Base-by-base conservation (phyloP, 139 green algal species). In the Chlorella sp. region DNA sequence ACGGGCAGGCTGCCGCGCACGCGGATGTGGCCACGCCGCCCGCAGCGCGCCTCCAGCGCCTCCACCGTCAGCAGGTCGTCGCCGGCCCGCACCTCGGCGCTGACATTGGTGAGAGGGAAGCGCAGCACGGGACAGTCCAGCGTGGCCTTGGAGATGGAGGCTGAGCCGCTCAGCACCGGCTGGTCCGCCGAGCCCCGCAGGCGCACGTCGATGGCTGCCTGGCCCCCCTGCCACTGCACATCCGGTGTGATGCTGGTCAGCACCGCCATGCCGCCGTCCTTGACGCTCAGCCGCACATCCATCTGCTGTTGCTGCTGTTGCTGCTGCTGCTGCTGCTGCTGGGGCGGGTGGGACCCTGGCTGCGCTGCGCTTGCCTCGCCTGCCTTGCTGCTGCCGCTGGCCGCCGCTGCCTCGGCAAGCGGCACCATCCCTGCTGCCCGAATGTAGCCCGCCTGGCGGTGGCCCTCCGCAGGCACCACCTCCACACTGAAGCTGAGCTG, bases 191-290 rank as follows among this genome's bases (percentile, higher is more conserved):
- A 81, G 32, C 92, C 92, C 32, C 58, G 73, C 32, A 85, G 48
- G 19, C 83, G 54, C 74, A 97, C 67, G n/a, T 86, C 74, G 14
- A 98, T 88, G 24, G 93, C 86, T 17, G 95, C 95, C 13, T 69
- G 73, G 43, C 96, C 96, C 46, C 81, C 78, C 70, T 92, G 88
- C 95, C 96, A 98, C 65, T 86, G 82, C 48, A 94, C 80, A 40
- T 92, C 92, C 1, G 95, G 94, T 4, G 88, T 60, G 16, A 98
- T 67, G 6, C 93, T 91, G 34, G 89, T 89, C 51, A 98, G 73
- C 26, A 98, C 87, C 51, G 83, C 81, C 93, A 98, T 95, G 83
- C 96, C 96, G 36, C 89, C 89, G 81, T 98, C 96, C 60, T 91
- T 90, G 19, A 98, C 90, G 41, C 41, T 83, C 80, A 95, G 68